phyloP scores from a whole-genome alignment of 257 asterid species.

The Scutellaria galericulata region DNA sequence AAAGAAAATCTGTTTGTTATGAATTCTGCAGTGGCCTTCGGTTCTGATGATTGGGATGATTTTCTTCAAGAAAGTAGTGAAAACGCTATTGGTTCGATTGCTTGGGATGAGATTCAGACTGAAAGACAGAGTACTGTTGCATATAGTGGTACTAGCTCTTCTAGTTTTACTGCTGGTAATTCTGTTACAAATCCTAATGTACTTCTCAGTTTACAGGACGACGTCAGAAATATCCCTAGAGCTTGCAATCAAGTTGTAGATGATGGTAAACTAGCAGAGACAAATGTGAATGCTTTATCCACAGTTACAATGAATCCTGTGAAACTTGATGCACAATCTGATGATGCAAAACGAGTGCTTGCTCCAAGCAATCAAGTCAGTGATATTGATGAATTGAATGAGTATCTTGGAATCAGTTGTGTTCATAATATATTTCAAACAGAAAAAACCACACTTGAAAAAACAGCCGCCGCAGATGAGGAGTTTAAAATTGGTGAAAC shows the following conservation, averaged over 20 bases:
- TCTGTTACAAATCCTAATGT: conserved; percentile 30
- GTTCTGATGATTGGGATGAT: conserved; percentile 83
- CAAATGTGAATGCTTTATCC: conserved; percentile 27
- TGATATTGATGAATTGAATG: conserved; percentile 49
- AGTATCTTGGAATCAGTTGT: conserved; percentile 49
- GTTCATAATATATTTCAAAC: conserved; percentile 41
- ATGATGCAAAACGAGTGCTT: conserved; percentile 38
- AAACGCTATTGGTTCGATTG: conserved; percentile 38
- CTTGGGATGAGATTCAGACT: conserved; percentile 43
- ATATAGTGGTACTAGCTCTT: conserved; percentile 38
- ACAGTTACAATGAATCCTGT: conserved; percentile 26
- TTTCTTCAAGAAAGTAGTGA: conserved; percentile 60
- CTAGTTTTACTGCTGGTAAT: conserved; percentile 35
- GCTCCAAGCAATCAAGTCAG: conserved; percentile 41
- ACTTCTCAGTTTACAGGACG: conserved; percentile 31
- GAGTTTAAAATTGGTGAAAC: conserved; percentile 29
- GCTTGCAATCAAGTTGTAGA: conserved; percentile 35
- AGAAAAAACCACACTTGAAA: conserved; percentile 38
- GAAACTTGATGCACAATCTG: conserved; percentile 40
- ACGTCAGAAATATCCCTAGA: conserved; percentile 32
- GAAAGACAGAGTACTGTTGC: conserved; percentile 29
- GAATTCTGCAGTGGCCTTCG: conserved; percentile 81
- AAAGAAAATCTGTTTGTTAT: conserved; percentile 55
- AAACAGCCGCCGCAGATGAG: conserved; percentile 27
- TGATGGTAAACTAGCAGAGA: conserved; percentile 35